Evolutionary conservation across 2,329 filamentous ascomycete species (phyloP), one percentile per base, ranked within the genome.

Genomic region (Penicillium nordicum): DNA sequence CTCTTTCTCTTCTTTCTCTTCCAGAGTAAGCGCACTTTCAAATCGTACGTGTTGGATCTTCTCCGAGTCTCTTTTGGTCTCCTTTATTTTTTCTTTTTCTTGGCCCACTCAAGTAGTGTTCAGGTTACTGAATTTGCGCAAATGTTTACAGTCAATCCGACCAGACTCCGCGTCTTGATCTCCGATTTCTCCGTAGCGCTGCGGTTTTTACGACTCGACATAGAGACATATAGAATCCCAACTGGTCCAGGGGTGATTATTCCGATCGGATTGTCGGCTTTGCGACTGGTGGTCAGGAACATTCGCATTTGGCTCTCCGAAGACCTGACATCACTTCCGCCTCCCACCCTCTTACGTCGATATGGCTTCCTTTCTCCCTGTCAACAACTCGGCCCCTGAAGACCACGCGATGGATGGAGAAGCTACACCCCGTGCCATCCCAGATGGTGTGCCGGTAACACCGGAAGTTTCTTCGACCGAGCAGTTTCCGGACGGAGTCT

Each of bases 301-400:
- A 40, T 51, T 47, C 55, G 51, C 56, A 59, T 52, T 62, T 59
- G 53, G 55, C 58, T 45, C 58, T 57, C 53, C 61, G 57, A 40
- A 65, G 64, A 57, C 62, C 67, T 69, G 65, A 65, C 59, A 60
- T 66, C 63, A 65, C 64, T 63, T 50, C 66, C 58, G 57, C 58
- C 61, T 59, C 60, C 57, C 61, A 34, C 29, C 29, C 48, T 55
- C 57, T 66, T 63, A 59, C 62, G 58, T 64, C 63, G 59, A 61
- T 67, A 78, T 85, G 82, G 78, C 83, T 63, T 76, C 80, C 57
- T 87, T 87, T 70, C 78, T 81, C 68, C 80, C 84, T 60, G 83
- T 86, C 69, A 87, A 86, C 72, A 81, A 79, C 59, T 79, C 78
- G 55, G 74, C 83, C 53, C 71, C 77, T 57, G 75, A 76, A 50